phyloP scores from a whole-genome alignment of 1,284 basidiomycete genomes.

The Pterulicium gracile region DNA sequence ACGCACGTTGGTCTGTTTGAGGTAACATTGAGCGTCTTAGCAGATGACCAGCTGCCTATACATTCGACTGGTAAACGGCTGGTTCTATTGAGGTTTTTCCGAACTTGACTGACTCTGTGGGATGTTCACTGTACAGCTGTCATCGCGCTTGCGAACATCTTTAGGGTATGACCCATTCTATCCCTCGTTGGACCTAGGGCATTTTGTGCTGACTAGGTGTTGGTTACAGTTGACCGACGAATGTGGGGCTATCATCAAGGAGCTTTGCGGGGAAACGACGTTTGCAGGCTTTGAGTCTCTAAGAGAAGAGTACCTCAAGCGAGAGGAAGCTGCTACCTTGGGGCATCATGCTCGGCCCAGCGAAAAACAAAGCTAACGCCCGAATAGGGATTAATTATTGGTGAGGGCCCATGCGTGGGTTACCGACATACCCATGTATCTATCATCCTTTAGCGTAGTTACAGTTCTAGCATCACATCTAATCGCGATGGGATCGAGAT shows the following conservation, averaged over 20 bases:
- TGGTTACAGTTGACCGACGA: slow-evolving; percentile 26
- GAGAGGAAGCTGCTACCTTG: slow-evolving; percentile 18
- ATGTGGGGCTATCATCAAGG: slow-evolving; percentile 22
- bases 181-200: neutral
- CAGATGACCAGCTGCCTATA: slow-evolving; percentile 27
- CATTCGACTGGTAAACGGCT: slow-evolving; percentile 23
- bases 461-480: too few relatives aligned
- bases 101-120: neutral
- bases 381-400: too few relatives aligned
- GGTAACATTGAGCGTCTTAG: slow-evolving; percentile 23
- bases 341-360: neutral
- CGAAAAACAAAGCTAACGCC: too few relatives aligned
- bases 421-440: too few relatives aligned
- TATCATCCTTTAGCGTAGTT: too few relatives aligned
- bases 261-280: slow-evolving; percentile 27
- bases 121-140: slow-evolving; percentile 16
- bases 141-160: slow-evolving; percentile 24
- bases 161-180: slow-evolving; percentile 17
- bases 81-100: neutral
- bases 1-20: slow-evolving; percentile 27
- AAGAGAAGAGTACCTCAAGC: slow-evolving; percentile 22
- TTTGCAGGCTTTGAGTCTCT: slow-evolving; percentile 25
- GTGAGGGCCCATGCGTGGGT: too few relatives aligned
- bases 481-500: too few relatives aligned
- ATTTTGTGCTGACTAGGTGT: neutral